These are phyloP conservation scores for Hanseniaspora occidentalis DNA, from an alignment of 805 yeast genomes.

Conservation along the genomic window DNA sequence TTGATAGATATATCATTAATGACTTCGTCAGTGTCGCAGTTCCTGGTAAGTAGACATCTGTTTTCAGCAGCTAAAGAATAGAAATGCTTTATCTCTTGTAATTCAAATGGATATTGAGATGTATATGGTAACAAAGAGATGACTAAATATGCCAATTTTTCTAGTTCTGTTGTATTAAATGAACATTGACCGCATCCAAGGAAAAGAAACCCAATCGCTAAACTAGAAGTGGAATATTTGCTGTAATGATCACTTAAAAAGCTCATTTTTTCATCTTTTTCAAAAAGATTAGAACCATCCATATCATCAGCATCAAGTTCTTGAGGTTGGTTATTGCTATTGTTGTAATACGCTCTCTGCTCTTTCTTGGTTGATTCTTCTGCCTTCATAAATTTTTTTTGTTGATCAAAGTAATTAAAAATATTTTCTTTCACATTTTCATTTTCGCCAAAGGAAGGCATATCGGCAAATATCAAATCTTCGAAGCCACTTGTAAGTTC, in stretches of 20 bases:
- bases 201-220: slow-evolving; percentile 79
- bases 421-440: not conserved
- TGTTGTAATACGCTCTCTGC: not conserved
- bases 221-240: slow-evolving; percentile 60
- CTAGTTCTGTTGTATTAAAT: slow-evolving; percentile 40
- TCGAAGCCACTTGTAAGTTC: slow-evolving; percentile 21
- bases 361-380: not conserved
- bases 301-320: not conserved
- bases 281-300: not conserved
- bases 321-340: not conserved
- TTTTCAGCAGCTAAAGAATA: slow-evolving; percentile 82
- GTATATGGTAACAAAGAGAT: slow-evolving; percentile 59
- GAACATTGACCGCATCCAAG: slow-evolving; percentile 91
- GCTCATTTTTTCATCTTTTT: slow-evolving; percentile 14
- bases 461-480: not conserved
- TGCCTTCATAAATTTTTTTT: slow-evolving; percentile 2
- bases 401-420: too few species aligned
- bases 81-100: slow-evolving; percentile 79
- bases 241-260: slow-evolving; percentile 39
- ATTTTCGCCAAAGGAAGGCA: not conserved
- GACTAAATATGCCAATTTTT: slow-evolving; percentile 31
- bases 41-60: slow-evolving; percentile 67
- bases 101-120: slow-evolving; percentile 31
- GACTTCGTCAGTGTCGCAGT: slow-evolving; percentile 48
- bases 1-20: slow-evolving; percentile 32